phyloP scores from a whole-genome alignment of 257 asterid genomes.

The Fraxinus americana region DNA sequence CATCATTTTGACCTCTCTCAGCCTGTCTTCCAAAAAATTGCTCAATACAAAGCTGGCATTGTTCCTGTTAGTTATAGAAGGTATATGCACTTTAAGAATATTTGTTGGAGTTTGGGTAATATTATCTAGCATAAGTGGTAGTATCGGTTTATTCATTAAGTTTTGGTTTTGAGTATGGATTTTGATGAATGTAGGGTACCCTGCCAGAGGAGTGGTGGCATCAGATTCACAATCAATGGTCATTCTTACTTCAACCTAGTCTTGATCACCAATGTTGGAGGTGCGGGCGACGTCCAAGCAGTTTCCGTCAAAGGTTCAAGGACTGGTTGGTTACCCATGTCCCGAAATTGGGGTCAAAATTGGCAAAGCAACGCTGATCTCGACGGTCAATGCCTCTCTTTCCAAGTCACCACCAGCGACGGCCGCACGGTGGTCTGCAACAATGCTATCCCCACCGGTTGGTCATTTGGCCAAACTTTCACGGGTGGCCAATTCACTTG shows the following conservation, averaged over 20 bases:
- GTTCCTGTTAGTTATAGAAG: slow-evolving; percentile 32
- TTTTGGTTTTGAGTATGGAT: background rate
- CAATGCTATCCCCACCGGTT: slow-evolving; percentile 32
- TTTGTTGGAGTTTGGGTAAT: too few species aligned
- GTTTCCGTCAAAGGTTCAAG: slow-evolving; percentile 39
- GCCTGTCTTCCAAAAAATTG: slow-evolving; percentile 13
- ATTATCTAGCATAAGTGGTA: too few species aligned
- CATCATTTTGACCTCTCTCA: too few species aligned
- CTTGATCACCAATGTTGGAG: slow-evolving; percentile 42
- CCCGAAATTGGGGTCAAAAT: slow-evolving; percentile 44
- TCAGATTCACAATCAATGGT: slow-evolving; percentile 40
- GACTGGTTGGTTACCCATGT: slow-evolving; percentile 36
- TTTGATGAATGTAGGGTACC: slow-evolving; percentile 26
- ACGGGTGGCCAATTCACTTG: slow-evolving; percentile 30
- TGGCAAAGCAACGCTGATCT: slow-evolving; percentile 40
- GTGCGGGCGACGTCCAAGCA: slow-evolving; percentile 43
- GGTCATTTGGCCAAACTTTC: slow-evolving; percentile 42
- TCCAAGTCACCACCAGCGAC: slow-evolving; percentile 40
- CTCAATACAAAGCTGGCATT: slow-evolving; percentile 28
- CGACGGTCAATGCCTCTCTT: slow-evolving; percentile 38
- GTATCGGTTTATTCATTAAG: too few species aligned
- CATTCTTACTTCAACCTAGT: slow-evolving; percentile 45
- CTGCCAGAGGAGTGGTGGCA: slow-evolving; percentile 39
- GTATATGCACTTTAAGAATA: background rate
- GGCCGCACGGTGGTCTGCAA: slow-evolving; percentile 28